phyloP scores from a whole-genome alignment of 371 early-diverging fungal genomes.

The Rhizopus delemar region DNA sequence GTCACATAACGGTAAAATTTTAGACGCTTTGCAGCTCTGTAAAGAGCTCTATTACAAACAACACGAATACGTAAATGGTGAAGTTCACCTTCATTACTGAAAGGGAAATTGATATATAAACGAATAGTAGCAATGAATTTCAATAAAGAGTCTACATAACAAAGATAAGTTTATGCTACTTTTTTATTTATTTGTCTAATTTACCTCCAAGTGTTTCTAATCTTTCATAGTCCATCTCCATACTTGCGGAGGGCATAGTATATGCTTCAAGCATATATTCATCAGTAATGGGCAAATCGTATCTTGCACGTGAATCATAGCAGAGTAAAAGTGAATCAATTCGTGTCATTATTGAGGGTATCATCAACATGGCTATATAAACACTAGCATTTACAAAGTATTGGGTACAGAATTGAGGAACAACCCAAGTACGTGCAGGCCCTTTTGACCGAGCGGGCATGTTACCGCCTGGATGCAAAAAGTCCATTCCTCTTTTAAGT shows the following conservation, averaged over 20 bases:
- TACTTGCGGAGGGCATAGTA: conserved; percentile 69
- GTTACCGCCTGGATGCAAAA: conserved; percentile 43
- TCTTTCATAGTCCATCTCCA: conserved; percentile 86
- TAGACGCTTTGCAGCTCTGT: conserved; percentile 57
- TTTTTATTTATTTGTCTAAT: not conserved
- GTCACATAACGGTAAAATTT: conserved; percentile 60
- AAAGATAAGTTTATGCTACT: not conserved
- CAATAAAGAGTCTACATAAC: conserved; percentile 77
- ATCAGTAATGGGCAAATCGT: conserved; percentile 46
- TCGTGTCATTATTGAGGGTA: conserved; percentile 71
- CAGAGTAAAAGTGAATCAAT: conserved; percentile 66
- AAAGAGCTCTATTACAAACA: conserved; percentile 78
- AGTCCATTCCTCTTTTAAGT: conserved; percentile 52
- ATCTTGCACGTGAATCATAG: conserved; percentile 51
- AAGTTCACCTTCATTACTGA: conserved; percentile 81
- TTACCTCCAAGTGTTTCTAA: conserved; percentile 87
- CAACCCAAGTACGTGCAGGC: conserved; percentile 39
- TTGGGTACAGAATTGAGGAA: conserved; percentile 59
- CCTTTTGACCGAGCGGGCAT: conserved; percentile 27
- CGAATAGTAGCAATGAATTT: conserved; percentile 81
- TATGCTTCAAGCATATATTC: conserved; percentile 71
- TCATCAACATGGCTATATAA: conserved; percentile 51
- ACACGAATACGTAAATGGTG: conserved; percentile 70
- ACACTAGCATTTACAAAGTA: conserved; percentile 59
- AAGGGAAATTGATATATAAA: conserved; percentile 76